Evolutionary conservation across 2,329 filamentous ascomycete genomes (phyloP).

Genomic region (Phoma herbarum): DNA sequence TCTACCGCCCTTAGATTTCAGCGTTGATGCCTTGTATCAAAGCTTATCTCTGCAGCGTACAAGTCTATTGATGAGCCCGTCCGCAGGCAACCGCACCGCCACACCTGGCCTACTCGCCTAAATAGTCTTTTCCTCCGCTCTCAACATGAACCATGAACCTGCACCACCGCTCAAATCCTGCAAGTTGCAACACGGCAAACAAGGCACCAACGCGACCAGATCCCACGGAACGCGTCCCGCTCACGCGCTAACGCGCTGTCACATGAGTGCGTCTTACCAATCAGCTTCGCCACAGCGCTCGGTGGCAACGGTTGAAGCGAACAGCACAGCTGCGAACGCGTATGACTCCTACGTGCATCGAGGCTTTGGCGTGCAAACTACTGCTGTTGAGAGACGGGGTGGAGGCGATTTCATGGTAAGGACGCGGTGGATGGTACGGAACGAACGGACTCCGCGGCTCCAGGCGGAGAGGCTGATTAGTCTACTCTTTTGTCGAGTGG

Average conservation of each 20-base stretch:
- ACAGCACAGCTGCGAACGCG: slow-evolving; percentile 9
- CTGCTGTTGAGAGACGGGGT: not conserved
- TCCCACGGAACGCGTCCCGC: slow-evolving; percentile 13
- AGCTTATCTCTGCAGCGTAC: too few relatives aligned
- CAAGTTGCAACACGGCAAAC: slow-evolving; percentile 7
- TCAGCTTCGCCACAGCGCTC: slow-evolving; percentile 6
- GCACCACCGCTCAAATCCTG: too few relatives aligned
- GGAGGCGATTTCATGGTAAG: not conserved
- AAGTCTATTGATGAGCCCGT: not conserved
- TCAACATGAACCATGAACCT: not conserved
- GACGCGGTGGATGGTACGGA: not conserved
- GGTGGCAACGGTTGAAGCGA: not conserved
- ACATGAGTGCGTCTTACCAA: slow-evolving; percentile 28
- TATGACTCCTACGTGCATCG: slow-evolving; percentile 16
- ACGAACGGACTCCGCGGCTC: not conserved
- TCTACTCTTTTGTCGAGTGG: not conserved
- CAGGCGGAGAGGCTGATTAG: not conserved
- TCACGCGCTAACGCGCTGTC: slow-evolving; percentile 30
- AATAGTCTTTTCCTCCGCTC: not conserved
- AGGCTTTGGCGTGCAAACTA: not conserved
- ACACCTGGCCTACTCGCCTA: not conserved
- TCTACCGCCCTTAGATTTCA: too few relatives aligned
- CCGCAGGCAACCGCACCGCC: not conserved
- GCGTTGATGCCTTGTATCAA: too few relatives aligned
- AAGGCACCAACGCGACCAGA: slow-evolving; percentile 11